These are phyloP conservation scores for Verticillium longisporum DNA, from an alignment of 2,329 filamentous ascomycete genomes.

Conservation along the genomic window DNA sequence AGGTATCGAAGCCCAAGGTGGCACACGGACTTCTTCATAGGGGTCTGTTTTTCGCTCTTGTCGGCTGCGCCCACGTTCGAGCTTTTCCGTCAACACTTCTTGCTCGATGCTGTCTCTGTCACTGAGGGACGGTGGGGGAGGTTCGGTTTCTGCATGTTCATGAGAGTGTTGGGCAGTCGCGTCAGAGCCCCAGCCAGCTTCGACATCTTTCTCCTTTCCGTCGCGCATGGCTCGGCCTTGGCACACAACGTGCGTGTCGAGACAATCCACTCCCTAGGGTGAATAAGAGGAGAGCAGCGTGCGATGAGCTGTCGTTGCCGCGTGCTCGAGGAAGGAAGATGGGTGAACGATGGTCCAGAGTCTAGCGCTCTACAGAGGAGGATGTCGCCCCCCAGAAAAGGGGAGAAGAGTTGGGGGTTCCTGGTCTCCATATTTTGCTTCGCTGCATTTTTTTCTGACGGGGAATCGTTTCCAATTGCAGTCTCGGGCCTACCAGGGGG, in stretches of 20 bases:
- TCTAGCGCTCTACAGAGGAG: neutral
- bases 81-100: neutral
- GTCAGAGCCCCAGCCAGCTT: neutral
- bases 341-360: neutral
- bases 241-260: too few relatives aligned
- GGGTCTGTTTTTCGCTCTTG: neutral
- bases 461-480: neutral
- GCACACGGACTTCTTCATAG: neutral
- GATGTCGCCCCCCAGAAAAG: neutral
- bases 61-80: neutral
- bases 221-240: neutral
- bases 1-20: too few relatives aligned
- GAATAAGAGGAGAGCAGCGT: too few relatives aligned
- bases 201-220: neutral
- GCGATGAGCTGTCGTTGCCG: too few relatives aligned
- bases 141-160: conserved; percentile 6
- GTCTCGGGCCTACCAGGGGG: neutral
- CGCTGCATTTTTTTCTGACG: neutral
- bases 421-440: neutral
- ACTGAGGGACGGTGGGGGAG: conserved; percentile 17
- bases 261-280: neutral
- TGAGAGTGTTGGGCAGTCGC: neutral
- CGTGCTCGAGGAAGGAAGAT: neutral
- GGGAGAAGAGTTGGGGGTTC: neutral
- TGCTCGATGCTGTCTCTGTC: conserved; percentile 7